Evolutionary conservation across 2,329 filamentous ascomycete genomes (phyloP), one percentile per base, ranked within the genome.

Genomic region (Xylaria sp.): DNA sequence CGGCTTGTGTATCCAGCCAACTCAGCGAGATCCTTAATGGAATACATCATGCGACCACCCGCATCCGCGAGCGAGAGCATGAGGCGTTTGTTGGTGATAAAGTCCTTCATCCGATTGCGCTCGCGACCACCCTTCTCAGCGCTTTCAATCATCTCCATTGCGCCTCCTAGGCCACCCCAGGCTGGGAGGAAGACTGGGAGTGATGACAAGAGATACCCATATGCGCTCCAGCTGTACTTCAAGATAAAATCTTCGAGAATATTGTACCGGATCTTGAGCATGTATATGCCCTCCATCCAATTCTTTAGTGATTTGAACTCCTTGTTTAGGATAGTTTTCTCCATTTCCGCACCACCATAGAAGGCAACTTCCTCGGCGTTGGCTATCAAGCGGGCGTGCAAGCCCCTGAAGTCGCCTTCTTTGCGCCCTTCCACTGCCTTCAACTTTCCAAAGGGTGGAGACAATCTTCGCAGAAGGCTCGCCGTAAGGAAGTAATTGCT

Each of bases 231-330:
- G 73, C 94, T 96, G 79, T 99, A 99, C 80, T 99, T 99, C 68
- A 99, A 84, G 58, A 99, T 94, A 77, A 99, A 97, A 79, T 99
- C 96, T 79, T 99, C 96, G 0, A 99, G 89, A 84, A 99, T 99
- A 79, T 98, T 99, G 84, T 99, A 99, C 18, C 94, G 91, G 73
- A 99, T 97, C 82, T 98, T 98, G 73, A 98, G 90, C 80, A 94
- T 94, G 82, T 99, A 99, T 72, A 99, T 98, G 54, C 93, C 92
- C 79, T 99, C 96, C 95, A 99, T 98, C 93, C 94, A 98, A 71
- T 89, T 91, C 80, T 96, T 96, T 33, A 99, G 85, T 56, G 95
- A 96, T 79, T 91, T 93, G 84, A 98, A 99, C 75, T 97, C 94
- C 77, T 90, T 91, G 76, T 97, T 94, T 10, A 99, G 85, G 79